phyloP scores from a whole-genome alignment of 2,329 filamentous ascomycete species.

The Phialocephala sp. region DNA sequence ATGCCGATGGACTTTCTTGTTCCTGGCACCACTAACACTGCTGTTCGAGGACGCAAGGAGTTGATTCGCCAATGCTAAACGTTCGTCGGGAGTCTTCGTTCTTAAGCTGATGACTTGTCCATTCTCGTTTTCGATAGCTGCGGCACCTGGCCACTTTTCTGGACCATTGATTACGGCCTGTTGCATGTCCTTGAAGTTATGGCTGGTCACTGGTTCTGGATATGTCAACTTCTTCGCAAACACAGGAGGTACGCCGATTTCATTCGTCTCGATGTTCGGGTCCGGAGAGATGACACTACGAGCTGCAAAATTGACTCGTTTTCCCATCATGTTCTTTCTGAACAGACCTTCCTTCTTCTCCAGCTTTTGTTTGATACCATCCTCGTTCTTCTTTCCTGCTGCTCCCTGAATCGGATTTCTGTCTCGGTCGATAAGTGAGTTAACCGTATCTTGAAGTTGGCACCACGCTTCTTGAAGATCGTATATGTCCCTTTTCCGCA shows the following conservation, averaged over 20 bases:
- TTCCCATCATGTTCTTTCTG: conserved; percentile 99
- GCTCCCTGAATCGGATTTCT: conserved; percentile 82
- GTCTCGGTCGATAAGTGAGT: conserved; percentile 89
- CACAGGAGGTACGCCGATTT: conserved; percentile 97
- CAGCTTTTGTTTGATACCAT: conserved; percentile 96
- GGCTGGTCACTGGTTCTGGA: conserved; percentile 94
- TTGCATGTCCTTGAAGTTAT: conserved; percentile 95
- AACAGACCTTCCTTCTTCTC: conserved; percentile 99
- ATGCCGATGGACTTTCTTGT: conserved; percentile 97
- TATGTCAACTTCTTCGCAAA: conserved; percentile 97
- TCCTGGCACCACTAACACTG: conserved; percentile 74
- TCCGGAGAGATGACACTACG: conserved; percentile 98
- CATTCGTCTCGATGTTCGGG: conserved; percentile 98
- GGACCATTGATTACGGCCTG: conserved; percentile 95
- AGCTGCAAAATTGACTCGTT: conserved; percentile 97
- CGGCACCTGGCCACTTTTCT: conserved; percentile 91
- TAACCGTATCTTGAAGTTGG: conserved; percentile 85
- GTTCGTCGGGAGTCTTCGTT: conserved; percentile 86
- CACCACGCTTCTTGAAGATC: conserved; percentile 84
- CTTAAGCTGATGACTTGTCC: conserved; percentile 88
- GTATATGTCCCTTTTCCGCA: conserved; percentile 66
- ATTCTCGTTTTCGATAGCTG: conserved; percentile 94
- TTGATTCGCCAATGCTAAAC: conserved; percentile 89
- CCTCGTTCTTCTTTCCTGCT: conserved; percentile 79
- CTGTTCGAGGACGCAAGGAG: conserved; percentile 83